Evolutionary conservation across 2,329 filamentous ascomycete genomes (phyloP).

Genomic region (Sphaerulina vaccinii): DNA sequence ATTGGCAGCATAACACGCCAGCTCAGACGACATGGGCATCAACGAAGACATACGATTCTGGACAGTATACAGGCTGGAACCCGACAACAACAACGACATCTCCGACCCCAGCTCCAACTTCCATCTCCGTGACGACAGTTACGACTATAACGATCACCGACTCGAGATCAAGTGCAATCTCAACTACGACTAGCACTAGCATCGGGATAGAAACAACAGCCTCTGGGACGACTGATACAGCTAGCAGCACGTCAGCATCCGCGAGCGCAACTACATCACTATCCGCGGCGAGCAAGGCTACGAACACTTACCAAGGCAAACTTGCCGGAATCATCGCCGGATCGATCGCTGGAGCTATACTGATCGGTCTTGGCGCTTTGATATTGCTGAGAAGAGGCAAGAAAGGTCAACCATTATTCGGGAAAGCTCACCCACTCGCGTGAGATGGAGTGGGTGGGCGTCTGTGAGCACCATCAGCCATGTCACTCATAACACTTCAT

Average conservation of each 20-base stretch:
- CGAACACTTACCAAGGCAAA: conserved; percentile 3
- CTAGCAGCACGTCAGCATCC: neutral
- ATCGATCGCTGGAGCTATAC: conserved; percentile 1
- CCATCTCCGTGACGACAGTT: neutral
- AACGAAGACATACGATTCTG: neutral
- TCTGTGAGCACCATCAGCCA: no score
- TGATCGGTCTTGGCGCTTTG: neutral
- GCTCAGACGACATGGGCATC: neutral
- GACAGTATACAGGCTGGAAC: neutral
- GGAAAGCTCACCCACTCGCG: no score
- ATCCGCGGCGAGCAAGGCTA: neutral
- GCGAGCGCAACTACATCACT: neutral
- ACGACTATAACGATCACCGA: neutral
- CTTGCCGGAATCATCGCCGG: neutral
- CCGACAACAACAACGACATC: neutral
- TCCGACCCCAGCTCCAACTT: neutral
- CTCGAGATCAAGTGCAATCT: neutral
- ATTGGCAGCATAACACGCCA: neutral
- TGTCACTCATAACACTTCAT: no score
- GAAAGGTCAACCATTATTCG: no score
- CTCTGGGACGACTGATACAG: neutral
- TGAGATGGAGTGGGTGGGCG: no score
- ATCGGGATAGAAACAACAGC: neutral
- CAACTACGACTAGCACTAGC: neutral
- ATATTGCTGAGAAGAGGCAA: neutral